These are phyloP conservation scores for Tardiomyces depauwii DNA, from an alignment of 1,139 yeast species.

Conservation along the genomic window DNA sequence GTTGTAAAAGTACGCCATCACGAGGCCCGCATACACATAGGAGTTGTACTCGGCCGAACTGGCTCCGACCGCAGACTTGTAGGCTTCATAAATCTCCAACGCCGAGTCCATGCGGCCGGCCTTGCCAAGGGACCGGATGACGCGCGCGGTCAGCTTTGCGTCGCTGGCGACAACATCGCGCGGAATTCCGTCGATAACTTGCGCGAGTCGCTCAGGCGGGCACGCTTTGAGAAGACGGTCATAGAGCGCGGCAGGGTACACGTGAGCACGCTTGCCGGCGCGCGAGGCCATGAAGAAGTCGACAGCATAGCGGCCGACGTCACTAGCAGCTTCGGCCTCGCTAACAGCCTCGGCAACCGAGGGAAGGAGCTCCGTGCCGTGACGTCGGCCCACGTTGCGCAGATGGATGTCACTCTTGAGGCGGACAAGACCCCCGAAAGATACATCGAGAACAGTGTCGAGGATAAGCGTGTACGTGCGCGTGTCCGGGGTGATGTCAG, in stretches of 20 bases:
- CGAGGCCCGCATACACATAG: constrained; percentile 19
- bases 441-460: constrained; percentile 15
- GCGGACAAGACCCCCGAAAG: constrained; percentile 7
- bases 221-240: not conserved
- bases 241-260: constrained; percentile 7
- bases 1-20: constrained; percentile 21
- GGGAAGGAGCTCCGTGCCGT: not conserved
- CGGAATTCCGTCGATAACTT: not conserved
- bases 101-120: constrained; percentile 8
- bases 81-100: constrained; percentile 10
- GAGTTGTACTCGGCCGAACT: constrained; percentile 8
- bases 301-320: constrained; percentile 7
- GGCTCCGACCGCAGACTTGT: constrained; percentile 3
- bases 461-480: constrained; percentile 23
- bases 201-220: not conserved
- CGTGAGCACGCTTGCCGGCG: constrained; percentile 2
- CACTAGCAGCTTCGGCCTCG: constrained; percentile 2
- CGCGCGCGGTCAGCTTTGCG: not conserved
- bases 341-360: not conserved
- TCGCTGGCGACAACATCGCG: not conserved
- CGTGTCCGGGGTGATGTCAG: constrained; percentile 16
- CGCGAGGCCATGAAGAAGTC: constrained; percentile 1
- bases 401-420: constrained; percentile 1
- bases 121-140: constrained; percentile 4
- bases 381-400: not conserved